Evolutionary conservation across 2,329 filamentous ascomycete species (phyloP), one percentile per base, ranked within the genome.

Genomic region (Verticillium longisporum): DNA sequence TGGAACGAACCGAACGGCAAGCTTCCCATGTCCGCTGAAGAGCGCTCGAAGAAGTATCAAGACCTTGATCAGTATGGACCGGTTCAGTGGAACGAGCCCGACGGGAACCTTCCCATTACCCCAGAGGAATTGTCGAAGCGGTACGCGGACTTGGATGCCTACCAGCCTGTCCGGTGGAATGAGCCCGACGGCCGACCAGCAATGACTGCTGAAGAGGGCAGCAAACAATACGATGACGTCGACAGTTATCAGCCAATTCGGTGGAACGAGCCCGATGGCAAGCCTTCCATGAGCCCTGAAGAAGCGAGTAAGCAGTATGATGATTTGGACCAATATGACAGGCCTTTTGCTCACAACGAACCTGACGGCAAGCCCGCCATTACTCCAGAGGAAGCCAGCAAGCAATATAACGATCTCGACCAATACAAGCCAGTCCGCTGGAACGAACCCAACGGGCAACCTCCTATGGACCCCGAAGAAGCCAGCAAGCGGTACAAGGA

Each of bases 111-210:
- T 9, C 55, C 66, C 36, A 7, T 41, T 14, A 72, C 71, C 1
- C 60, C 69, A 1, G 73, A 76, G 59, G 75, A 77, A 62, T 62
- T 67, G 34, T 74, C 73, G 13, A 76, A 75, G 59, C 54, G 68
- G 4, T 76, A 78, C 55, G 67, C 73, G 6, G 78, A 81, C 63
- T 66, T 80, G 56, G 68, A 73, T 33, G 70, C 70, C 18, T 81
- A 81, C 57, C 68, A 70, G 55, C 65, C 68, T 9, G 55, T 66
- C 18, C 57, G 59, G 14, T 66, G 61, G 34, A 63, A 66, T 9
- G 68, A 68, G 14, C 65, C 66, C 2, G 63, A 68, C 18, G 66
- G 68, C 1, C 60, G 63, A 26, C 66, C 68, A 13, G 61, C 64
- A 6, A 59, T 60, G 15, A 33, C 36, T 18, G 60, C 56, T 1